These are phyloP conservation scores for Colletotrichum sp. DNA, from an alignment of 2,329 filamentous ascomycete genomes.

Conservation along the genomic window DNA sequence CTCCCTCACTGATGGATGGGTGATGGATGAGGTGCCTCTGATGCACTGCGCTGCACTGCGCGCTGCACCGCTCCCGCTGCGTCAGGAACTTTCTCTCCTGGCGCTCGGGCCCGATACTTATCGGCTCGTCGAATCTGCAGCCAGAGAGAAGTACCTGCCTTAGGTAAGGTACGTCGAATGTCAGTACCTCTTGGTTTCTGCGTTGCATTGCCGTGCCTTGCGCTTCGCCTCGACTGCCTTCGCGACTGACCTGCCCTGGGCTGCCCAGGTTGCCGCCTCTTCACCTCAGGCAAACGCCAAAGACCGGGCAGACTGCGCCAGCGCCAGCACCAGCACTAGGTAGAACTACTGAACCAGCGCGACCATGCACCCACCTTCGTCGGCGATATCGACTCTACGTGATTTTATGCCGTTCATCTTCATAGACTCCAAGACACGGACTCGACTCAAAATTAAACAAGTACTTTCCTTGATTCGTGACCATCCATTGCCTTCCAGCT, in stretches of 20 bases:
- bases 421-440: neutral
- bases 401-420: neutral
- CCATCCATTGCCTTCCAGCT: neutral
- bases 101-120: neutral
- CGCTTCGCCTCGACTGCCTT: neutral
- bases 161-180: neutral
- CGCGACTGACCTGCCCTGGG: neutral
- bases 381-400: neutral
- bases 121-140: neutral
- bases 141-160: neutral
- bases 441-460: neutral
- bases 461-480: neutral
- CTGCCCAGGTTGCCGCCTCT: neutral
- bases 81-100: neutral
- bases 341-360: neutral
- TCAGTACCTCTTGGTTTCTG: neutral
- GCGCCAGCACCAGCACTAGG: neutral
- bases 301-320: neutral
- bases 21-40: neutral
- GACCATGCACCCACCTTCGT: neutral
- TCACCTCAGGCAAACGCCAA: neutral
- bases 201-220: neutral
- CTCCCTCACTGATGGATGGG: neutral
- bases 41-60: neutral
- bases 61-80: constrained; percentile 1